Evolutionary conservation across 108 stramenopile species (phyloP), one percentile per base, ranked within the genome.

Genomic region (Cyclotella sp.): DNA sequence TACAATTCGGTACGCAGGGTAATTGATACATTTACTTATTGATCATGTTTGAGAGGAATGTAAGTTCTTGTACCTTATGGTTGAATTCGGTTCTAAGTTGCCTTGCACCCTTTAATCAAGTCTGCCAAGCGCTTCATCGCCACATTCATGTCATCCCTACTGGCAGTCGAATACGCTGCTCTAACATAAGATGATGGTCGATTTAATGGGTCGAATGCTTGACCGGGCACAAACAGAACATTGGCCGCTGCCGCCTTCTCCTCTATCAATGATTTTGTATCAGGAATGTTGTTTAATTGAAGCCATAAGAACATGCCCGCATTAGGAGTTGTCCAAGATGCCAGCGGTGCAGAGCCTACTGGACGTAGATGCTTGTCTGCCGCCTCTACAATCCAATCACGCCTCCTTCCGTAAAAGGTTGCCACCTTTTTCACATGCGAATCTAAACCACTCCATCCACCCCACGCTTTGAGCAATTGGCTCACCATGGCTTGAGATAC

Each of bases 241-340:
- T 81, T 81, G 13, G 49, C 65, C 24, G 43, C 67, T 14, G 58
- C 79, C 15, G 79, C 73, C 68, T 69, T 75, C 19, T 70, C 42
- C 60, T 76, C 65, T 18, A 72, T 60, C 49, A 86, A 68, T 8
- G 44, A 65, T 34, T 65, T 65, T 9, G 64, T 65, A 47, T 65
- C 64, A 65, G 45, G 24, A 46, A 65, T 46, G 22, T 65, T 46
- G 45, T 65, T 46, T 16, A 86, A 29, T 34, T 54, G 53, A 30
- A 90, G 39, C 86, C 85, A 87, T 24, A 86, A 8, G 67, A 90
- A 90, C 89, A 90, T 90, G 21, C 89, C 89, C 1, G 84, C 86
- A 9, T 57, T 58, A 41, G 89, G 89, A 6, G 63, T 19, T 9
- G 57, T 42, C 70, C 61, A 82, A 24, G 53, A 46, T n/a, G 57